phyloP scores from a whole-genome alignment of 352 stramenopile genomes.

The Phytophthora vignae region DNA sequence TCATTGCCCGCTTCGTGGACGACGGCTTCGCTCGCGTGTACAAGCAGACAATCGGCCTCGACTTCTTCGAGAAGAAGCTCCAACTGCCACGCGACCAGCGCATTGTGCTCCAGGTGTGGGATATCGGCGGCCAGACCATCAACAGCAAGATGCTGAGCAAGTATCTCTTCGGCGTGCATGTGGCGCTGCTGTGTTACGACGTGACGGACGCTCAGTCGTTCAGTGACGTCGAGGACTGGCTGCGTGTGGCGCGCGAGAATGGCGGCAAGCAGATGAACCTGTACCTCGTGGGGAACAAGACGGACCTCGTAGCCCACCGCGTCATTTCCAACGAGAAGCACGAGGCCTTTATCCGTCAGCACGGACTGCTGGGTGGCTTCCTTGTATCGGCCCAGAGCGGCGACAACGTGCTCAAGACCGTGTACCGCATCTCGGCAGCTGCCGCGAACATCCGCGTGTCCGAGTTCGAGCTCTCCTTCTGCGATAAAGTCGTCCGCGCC shows the following conservation, averaged over 20 bases:
- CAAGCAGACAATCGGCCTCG: conserved; percentile 88
- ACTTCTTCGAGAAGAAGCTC: conserved; percentile 91
- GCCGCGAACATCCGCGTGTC: conserved; percentile 78
- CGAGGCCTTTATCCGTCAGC: conserved; percentile 73
- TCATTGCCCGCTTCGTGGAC: conserved; percentile 86
- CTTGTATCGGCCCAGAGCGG: conserved; percentile 85
- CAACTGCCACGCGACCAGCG: conserved; percentile 75
- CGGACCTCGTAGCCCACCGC: conserved; percentile 82
- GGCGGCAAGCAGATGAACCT: conserved; percentile 51
- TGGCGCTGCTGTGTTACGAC: conserved; percentile 89
- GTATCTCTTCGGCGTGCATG: conserved; percentile 83
- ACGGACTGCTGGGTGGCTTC: conserved; percentile 75
- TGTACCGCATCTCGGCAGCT: conserved; percentile 79
- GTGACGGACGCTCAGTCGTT: conserved; percentile 89
- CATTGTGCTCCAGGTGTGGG: conserved; percentile 87
- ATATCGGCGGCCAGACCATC: conserved; percentile 91
- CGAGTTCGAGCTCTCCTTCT: conserved; percentile 85
- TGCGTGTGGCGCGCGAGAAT: conserved; percentile 55
- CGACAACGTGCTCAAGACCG: conserved; percentile 83
- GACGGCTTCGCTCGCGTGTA: conserved; percentile 86
- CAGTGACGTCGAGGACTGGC: conserved; percentile 83
- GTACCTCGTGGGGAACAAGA: conserved; percentile 91
- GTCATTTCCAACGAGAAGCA: conserved; percentile 76
- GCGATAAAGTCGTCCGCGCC: conserved; percentile 70
- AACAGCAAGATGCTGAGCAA: conserved; percentile 90